Conservation (phyloP, 1,139 yeast species). For the Debaryomycetaceae sp. region DNA sequence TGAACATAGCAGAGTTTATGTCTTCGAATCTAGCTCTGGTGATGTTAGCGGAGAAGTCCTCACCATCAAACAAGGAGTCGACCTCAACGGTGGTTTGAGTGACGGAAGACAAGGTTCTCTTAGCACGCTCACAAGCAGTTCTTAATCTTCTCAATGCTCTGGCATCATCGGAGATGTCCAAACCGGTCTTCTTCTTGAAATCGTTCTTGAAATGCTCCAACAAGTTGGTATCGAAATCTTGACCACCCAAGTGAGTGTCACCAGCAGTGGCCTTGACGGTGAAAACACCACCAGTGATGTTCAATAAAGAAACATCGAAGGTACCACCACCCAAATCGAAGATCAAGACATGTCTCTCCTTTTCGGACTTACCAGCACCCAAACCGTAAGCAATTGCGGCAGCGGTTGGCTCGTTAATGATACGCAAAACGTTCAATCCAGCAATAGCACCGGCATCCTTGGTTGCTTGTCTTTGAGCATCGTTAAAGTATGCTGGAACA, state of each 20-base stretch:
- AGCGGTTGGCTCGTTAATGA: conserved; percentile 97
- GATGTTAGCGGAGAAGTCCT: conserved; percentile 93
- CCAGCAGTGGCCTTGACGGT: conserved; percentile 99
- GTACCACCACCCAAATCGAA: conserved; percentile 99
- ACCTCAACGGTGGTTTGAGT: conserved; percentile 96
- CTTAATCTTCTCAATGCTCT: conserved; percentile 98
- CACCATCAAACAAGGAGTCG: conserved; percentile 95
- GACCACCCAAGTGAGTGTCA: conserved; percentile 99
- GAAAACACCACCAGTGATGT: conserved; percentile 98
- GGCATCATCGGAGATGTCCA: conserved; percentile 86
- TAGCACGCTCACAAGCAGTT: conserved; percentile 99
- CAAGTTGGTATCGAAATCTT: conserved; percentile 96
- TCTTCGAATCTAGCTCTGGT: conserved; percentile 99
- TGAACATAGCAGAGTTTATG: conserved; percentile 91
- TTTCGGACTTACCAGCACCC: conserved; percentile 87
- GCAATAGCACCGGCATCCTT: conserved; percentile 98
- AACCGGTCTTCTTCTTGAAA: conserved; percentile 95
- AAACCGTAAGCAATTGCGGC: conserved; percentile 99
- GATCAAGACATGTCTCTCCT: conserved; percentile 86
- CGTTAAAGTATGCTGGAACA: conserved; percentile 97
- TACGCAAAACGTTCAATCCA: conserved; percentile 93
- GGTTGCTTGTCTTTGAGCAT: conserved; percentile 97
- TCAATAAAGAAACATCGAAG: conserved; percentile 94
- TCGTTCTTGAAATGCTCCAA: conserved; percentile 92
- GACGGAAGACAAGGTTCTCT: conserved; percentile 96